phyloP scores from a whole-genome alignment of 2,329 filamentous ascomycete genomes.

The Talaromyces atroroseus region DNA sequence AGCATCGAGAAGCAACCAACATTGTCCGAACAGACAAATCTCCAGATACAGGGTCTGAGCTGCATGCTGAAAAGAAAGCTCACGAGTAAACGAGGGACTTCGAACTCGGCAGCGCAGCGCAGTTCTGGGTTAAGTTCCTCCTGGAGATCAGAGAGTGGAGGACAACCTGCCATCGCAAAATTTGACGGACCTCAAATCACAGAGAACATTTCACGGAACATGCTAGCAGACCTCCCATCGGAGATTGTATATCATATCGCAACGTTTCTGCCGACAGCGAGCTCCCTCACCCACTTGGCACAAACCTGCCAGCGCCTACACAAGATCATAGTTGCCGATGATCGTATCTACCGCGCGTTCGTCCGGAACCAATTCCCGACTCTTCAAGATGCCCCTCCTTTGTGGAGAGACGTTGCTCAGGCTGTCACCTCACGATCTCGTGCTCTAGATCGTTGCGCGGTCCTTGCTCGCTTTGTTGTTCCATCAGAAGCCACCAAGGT shows the following conservation, averaged over 20 bases:
- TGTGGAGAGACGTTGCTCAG: slow-evolving; percentile 48
- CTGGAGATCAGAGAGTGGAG: not conserved
- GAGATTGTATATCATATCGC: slow-evolving; percentile 42
- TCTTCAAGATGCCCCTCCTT: slow-evolving; percentile 31
- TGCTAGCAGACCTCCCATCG: slow-evolving; percentile 34
- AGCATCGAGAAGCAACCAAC: not conserved
- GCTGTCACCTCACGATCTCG: slow-evolving; percentile 52
- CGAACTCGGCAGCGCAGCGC: not conserved
- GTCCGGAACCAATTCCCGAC: slow-evolving; percentile 39
- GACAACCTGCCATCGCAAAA: not conserved
- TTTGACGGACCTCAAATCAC: not conserved
- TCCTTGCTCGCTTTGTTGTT: slow-evolving; percentile 50
- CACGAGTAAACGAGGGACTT: not conserved
- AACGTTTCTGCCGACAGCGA: slow-evolving; percentile 41
- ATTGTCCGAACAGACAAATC: not conserved
- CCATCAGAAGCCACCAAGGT: slow-evolving; percentile 38
- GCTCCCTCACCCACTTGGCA: slow-evolving; percentile 40
- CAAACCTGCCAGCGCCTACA: slow-evolving; percentile 44
- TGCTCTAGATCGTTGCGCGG: slow-evolving; percentile 53
- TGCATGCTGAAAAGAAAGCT: not conserved
- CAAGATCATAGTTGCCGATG: slow-evolving; percentile 43
- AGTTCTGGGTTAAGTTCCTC: not conserved
- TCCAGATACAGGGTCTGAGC: not conserved
- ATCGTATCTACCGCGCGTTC: slow-evolving; percentile 44
- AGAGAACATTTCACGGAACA: too few relatives aligned